Evolutionary conservation across 805 yeast species (phyloP), one percentile per base, ranked within the genome.

Genomic region (Candida michaelii): DNA sequence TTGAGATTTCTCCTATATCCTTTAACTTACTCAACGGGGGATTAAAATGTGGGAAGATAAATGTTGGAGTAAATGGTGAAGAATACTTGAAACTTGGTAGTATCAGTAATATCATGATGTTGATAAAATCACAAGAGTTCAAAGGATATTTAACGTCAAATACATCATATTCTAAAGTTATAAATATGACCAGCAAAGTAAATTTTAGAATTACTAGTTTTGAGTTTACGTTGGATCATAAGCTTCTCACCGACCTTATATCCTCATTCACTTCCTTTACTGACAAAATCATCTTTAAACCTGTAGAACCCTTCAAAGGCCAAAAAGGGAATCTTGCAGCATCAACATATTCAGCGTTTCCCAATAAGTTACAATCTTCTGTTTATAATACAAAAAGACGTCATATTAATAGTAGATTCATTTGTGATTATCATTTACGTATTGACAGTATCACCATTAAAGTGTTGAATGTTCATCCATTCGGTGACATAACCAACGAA

Each of bases 1-100:
- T 58, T 0, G 56, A 63, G 2, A 40, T 76, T 0, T 60, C 69
- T 9, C 83, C 85, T 1, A 47, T 79, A 1, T 65, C 76, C 0
- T 74, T 55, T 46, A 70, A 69, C 37, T 63, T 74, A 8, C 39
- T 51, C 0, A 55, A 56, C 4, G 61, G 63, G 4, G 54, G 52
- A 3, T 39, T 76, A 9, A 57, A 3, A 54, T 74, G 5, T 64
- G 65, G 5, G 66, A 65, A 36, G 44, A 35, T 49, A 2, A 15
- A 16, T 8, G 2, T 49, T 8, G 47, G 43, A 1, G 15, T 33
- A 9, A 11, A 9, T 10, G 15, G 14, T 10, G 30, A 29, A 8
- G 44, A 21, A 5, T n/a, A 12, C 14, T 3, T 15, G 25, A 17
- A n/a, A 21, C 3, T 14, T 47, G 47, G 3, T n/a, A 46, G 55